Evolutionary conservation across 306 rosid genomes (phyloP).

Genomic region (Vigna trinervia): DNA sequence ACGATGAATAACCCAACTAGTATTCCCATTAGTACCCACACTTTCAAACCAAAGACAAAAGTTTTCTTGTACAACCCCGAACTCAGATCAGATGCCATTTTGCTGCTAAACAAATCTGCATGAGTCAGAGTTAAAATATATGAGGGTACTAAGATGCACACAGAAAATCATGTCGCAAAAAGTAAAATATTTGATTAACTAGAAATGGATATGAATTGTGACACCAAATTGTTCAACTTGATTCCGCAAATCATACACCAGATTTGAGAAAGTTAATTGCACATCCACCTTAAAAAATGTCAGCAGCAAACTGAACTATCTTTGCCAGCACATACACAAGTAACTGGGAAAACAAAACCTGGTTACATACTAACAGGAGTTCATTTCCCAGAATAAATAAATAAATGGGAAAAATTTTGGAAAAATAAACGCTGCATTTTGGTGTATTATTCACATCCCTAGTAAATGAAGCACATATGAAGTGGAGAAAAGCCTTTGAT

Average conservation of each 20-base stretch:
- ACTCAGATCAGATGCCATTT: slow-evolving; percentile 78
- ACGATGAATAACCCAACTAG: slow-evolving; percentile 68
- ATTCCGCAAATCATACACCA: slow-evolving; percentile 10
- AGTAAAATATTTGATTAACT: slow-evolving; percentile 13
- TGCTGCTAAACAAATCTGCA: slow-evolving; percentile 47
- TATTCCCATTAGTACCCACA: slow-evolving; percentile 79
- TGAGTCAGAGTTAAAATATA: slow-evolving; percentile 33
- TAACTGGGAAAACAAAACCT: not conserved
- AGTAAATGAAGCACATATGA: slow-evolving; percentile 36
- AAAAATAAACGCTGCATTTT: slow-evolving; percentile 34
- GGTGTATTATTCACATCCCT: slow-evolving; percentile 44
- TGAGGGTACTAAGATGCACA: slow-evolving; percentile 3
- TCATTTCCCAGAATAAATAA: not conserved
- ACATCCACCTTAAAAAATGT: slow-evolving; percentile 21
- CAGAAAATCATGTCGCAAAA: slow-evolving; percentile 34
- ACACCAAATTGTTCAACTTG: slow-evolving; percentile 22
- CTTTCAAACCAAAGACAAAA: slow-evolving; percentile 75
- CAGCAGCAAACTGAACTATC: slow-evolving; percentile 5
- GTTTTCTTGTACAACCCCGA: slow-evolving; percentile 71
- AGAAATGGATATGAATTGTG: not conserved
- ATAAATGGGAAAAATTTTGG: not conserved
- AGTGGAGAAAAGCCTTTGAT: slow-evolving; percentile 21
- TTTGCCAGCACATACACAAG: not conserved
- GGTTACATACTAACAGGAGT: not conserved
- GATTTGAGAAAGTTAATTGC: slow-evolving; percentile 35